phyloP scores from a whole-genome alignment of 2,329 filamentous ascomycete species.

The Fusarium chaquense region DNA sequence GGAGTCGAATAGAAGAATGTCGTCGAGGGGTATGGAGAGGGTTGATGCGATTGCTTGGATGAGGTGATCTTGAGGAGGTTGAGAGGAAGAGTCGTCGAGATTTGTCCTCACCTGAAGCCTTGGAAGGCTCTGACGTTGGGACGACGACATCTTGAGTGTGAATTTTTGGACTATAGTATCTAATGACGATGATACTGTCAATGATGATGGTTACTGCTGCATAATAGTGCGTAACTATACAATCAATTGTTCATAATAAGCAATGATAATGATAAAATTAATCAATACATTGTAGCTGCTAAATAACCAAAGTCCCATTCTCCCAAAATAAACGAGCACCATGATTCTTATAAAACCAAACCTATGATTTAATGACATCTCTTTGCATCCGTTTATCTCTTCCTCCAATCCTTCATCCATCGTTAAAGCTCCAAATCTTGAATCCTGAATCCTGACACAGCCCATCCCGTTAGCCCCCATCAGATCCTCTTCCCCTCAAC shows the following conservation, averaged over 20 bases:
- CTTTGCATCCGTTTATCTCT: neutral
- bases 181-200: neutral
- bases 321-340: neutral
- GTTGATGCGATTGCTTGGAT: constrained; percentile 53
- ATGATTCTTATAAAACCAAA: constrained; percentile 5
- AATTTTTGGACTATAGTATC: neutral
- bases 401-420: constrained; percentile 2
- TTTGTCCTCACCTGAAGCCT: constrained; percentile 39
- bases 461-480: constrained; percentile 1
- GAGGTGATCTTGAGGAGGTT: constrained; percentile 46
- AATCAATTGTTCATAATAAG: neutral
- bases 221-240: neutral
- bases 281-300: neutral
- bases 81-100: constrained; percentile 35
- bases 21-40: constrained; percentile 50
- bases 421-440: neutral
- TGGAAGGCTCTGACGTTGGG: constrained; percentile 33
- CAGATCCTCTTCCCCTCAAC: neutral
- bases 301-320: neutral
- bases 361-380: constrained; percentile 6
- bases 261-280: neutral
- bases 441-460: constrained; percentile 23
- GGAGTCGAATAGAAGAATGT: constrained; percentile 56
- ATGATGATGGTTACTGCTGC: neutral
- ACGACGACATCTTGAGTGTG: neutral